Conservation (phyloP, 2,329 filamentous ascomycete genomes). For the Leptographium galeiforme region DNA sequence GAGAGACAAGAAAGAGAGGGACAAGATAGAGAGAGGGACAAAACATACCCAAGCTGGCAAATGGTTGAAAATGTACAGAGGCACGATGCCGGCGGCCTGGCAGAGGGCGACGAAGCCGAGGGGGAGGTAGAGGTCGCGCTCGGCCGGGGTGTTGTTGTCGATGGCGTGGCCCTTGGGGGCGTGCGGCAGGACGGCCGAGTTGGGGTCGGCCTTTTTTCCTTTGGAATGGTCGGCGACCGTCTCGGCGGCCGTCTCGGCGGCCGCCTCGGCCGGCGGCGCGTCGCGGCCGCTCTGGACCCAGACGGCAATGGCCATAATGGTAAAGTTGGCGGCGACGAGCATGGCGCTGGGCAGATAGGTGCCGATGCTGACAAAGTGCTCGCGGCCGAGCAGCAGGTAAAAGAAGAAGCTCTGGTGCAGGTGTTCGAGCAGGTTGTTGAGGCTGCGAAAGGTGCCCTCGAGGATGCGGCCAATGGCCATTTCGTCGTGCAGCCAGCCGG, state of each 20-base stretch:
- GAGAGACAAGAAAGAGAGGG: neutral
- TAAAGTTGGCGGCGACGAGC: conserved; percentile 88
- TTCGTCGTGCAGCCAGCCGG: conserved; percentile 95
- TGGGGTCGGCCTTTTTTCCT: conserved; percentile 10
- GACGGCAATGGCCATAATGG: conserved; percentile 85
- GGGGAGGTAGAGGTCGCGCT: conserved; percentile 59
- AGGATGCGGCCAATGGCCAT: conserved; percentile 86
- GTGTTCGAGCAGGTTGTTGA: conserved; percentile 95
- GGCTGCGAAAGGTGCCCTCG: conserved; percentile 79
- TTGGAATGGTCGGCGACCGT: no score
- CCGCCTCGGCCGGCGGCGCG: conserved; percentile 17
- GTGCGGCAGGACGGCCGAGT: neutral
- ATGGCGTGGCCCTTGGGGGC: no score
- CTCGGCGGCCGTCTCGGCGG: conserved; percentile 8
- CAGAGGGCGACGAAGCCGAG: conserved; percentile 57
- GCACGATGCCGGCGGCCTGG: conserved; percentile 67
- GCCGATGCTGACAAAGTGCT: conserved; percentile 93
- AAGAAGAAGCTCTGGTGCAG: conserved; percentile 99
- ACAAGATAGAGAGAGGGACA: no score
- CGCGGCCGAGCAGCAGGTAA: conserved; percentile 82
- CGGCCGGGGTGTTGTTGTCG: conserved; percentile 22
- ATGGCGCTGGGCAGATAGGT: conserved; percentile 97
- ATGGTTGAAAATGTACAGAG: conserved; percentile 78
- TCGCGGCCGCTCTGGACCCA: conserved; percentile 75
- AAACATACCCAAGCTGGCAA: conserved; percentile 47